These are phyloP conservation scores for Ceratobasidium sp. DNA, from an alignment of 1,284 basidiomycete species.

Conservation along the genomic window DNA sequence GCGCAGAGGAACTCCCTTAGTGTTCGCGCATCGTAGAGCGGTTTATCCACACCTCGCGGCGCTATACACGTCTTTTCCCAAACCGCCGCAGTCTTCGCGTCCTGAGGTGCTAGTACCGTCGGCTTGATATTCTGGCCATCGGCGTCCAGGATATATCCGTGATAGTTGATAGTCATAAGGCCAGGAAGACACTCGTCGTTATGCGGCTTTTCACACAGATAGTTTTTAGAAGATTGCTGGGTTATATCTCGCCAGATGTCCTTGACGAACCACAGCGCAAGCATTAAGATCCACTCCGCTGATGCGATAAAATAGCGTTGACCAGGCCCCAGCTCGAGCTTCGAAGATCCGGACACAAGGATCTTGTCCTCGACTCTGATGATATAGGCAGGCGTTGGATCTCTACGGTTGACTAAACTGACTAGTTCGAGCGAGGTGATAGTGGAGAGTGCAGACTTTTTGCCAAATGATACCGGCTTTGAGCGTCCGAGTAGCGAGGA, in stretches of 20 bases:
- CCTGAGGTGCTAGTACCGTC: not conserved
- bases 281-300: too few relatives aligned
- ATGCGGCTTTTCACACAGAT: conserved; percentile 1
- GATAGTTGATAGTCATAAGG: too few relatives aligned
- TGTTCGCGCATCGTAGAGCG: not conserved
- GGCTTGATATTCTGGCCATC: not conserved
- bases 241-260: conserved; percentile 12
- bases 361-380: too few relatives aligned
- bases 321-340: too few relatives aligned
- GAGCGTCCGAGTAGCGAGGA: too few relatives aligned
- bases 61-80: conserved; percentile 16
- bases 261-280: conserved; percentile 20
- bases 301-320: too few relatives aligned
- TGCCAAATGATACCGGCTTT: too few relatives aligned
- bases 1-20: conserved; percentile 5
- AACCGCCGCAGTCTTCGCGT: not conserved
- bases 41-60: not conserved
- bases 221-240: not conserved
- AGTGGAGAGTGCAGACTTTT: too few relatives aligned
- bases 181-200: not conserved
- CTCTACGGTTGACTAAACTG: too few relatives aligned
- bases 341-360: too few relatives aligned
- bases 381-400: too few relatives aligned
- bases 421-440: too few relatives aligned
- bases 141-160: not conserved